Evolutionary conservation across 495 filamentous ascomycete genomes (phyloP).

Genomic region (Cryomyces minteri): DNA sequence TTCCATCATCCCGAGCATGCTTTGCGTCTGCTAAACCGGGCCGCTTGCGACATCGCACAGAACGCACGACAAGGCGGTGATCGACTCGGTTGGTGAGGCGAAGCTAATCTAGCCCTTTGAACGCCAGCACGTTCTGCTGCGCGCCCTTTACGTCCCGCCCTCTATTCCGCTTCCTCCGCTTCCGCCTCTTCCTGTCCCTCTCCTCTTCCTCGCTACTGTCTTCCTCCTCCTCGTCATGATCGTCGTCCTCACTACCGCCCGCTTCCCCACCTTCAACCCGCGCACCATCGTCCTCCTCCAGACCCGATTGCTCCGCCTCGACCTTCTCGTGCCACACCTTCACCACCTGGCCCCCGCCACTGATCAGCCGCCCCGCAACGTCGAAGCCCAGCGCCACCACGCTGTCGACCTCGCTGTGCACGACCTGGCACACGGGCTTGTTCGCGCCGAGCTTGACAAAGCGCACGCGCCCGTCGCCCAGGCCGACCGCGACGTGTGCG

Average conservation of each 20-base stretch:
- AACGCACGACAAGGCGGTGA: too few species aligned
- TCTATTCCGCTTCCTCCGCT: background rate
- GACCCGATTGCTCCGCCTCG: constrained; percentile 21
- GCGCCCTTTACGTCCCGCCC: background rate
- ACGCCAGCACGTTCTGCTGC: background rate
- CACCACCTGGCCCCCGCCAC: constrained; percentile 60
- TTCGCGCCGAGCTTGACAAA: constrained; percentile 38
- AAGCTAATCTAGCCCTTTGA: background rate
- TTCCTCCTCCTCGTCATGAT: constrained; percentile 3
- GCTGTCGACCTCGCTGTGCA: constrained; percentile 63
- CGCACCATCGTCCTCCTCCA: constrained; percentile 19
- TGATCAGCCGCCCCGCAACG: constrained; percentile 66
- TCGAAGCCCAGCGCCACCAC: constrained; percentile 68
- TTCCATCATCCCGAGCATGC: too few species aligned
- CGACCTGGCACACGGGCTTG: constrained; percentile 37
- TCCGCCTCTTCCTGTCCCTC: background rate
- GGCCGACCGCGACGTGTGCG: constrained; percentile 53
- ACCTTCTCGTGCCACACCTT: constrained; percentile 66
- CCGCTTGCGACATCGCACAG: too few species aligned
- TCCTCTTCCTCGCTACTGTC: background rate
- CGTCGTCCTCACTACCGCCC: constrained; percentile 23
- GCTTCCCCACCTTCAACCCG: constrained; percentile 25
- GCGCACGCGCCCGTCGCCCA: constrained; percentile 49
- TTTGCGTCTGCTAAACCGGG: too few species aligned
- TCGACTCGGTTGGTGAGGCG: too few species aligned